A percentile compares a stretch with the other conserved stretches of the same genome.
Evolutionary conservation across 768 basidiomycete species (phyloP).

Genomic region (Suillus plorans): DNA sequence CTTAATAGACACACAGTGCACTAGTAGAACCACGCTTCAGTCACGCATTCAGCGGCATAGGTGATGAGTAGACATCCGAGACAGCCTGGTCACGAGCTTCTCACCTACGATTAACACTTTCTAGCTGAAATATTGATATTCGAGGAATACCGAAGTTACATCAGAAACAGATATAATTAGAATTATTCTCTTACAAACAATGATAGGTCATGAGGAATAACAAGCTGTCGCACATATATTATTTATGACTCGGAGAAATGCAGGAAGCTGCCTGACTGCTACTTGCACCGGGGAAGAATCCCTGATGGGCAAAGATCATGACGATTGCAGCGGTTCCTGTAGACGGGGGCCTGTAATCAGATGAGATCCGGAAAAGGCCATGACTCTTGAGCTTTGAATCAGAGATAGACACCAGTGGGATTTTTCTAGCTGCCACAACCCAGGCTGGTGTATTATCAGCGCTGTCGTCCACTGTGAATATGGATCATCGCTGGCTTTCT

Average conservation of each 20-base stretch:
- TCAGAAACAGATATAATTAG: neutral
- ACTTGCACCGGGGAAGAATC: neutral
- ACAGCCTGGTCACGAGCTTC: neutral
- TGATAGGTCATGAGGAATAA: neutral
- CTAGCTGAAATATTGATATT: neutral
- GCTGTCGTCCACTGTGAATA: neutral
- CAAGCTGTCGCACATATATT: neutral
- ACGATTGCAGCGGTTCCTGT: neutral
- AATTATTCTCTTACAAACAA: neutral
- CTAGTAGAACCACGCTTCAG: neutral
- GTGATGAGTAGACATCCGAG: neutral
- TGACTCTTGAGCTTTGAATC: neutral
- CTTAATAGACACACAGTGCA: neutral
- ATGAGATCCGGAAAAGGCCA: neutral
- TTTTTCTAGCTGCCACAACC: neutral
- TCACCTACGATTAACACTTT: neutral
- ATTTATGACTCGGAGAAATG: neutral
- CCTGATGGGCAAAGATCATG: neutral
- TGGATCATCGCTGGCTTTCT: neutral
- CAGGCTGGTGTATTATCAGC: neutral
- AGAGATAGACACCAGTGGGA: neutral
- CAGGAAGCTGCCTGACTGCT: neutral
- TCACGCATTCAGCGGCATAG: neutral
- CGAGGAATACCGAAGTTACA: neutral
- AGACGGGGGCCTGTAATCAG: neutral